These are phyloP conservation scores for Penicillium robsamsonii DNA, from an alignment of 495 filamentous ascomycete species.

Conservation along the genomic window DNA sequence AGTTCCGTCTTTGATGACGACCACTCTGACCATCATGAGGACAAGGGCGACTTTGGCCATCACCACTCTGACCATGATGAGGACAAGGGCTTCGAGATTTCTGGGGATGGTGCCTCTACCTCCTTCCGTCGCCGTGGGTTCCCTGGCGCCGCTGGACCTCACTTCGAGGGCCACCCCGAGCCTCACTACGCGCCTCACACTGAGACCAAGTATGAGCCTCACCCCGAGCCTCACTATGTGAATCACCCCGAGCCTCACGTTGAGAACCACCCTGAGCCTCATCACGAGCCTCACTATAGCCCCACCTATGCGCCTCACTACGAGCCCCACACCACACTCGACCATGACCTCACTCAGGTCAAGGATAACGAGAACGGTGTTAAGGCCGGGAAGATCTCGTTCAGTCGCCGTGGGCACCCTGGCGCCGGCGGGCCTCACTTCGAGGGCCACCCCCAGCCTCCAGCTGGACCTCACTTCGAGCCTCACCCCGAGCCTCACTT, in stretches of 20 bases:
- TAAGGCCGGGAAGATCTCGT: neutral
- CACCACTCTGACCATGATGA: conserved; percentile 31
- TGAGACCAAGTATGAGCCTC: neutral
- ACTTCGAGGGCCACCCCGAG: conserved; percentile 3
- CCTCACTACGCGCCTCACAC: neutral
- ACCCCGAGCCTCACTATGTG: neutral
- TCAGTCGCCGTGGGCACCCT: neutral
- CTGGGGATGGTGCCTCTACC: conserved; percentile 21
- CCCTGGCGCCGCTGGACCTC: too few relatives aligned
- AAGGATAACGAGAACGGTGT: conserved; percentile 1
- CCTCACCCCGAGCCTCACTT: conserved; percentile 1
- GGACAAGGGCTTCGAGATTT: conserved; percentile 27
- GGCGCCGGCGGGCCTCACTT: neutral
- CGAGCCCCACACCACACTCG: neutral
- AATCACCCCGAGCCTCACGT: neutral
- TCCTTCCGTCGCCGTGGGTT: neutral
- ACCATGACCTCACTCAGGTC: neutral
- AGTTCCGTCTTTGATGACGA: too few relatives aligned
- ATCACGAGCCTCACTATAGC: neutral
- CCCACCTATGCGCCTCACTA: conserved; percentile 1
- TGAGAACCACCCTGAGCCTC: neutral
- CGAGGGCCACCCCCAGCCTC: conserved; percentile 1
- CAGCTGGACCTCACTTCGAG: neutral
- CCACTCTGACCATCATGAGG: too few relatives aligned
- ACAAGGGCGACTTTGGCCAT: conserved; percentile 28